phyloP scores from a whole-genome alignment of 78 protist genomes.

The Emiliania huxleyi region DNA sequence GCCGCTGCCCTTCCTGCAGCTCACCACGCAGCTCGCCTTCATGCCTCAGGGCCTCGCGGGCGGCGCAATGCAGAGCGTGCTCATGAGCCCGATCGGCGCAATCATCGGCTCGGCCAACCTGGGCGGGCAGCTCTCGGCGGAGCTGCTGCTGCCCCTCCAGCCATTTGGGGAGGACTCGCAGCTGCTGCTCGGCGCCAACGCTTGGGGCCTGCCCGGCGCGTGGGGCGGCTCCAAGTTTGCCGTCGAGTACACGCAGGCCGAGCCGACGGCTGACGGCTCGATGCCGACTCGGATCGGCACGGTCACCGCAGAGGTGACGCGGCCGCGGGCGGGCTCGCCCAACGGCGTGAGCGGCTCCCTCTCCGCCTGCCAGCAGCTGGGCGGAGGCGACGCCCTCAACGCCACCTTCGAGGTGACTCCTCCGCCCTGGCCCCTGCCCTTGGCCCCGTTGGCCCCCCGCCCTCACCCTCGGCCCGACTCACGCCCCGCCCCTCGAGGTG shows the following conservation, averaged over 20 bases:
- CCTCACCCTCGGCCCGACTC: too few relatives aligned
- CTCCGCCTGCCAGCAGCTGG: background rate
- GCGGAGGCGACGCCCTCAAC: background rate
- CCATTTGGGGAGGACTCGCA: background rate
- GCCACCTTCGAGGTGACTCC: background rate
- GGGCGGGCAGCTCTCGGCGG: background rate
- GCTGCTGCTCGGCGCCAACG: background rate
- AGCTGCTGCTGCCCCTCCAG: background rate
- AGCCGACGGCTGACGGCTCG: background rate
- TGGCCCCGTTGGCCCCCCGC: too few relatives aligned
- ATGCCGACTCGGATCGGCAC: background rate
- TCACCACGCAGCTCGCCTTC: background rate
- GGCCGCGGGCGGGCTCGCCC: background rate
- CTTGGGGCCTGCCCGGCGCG: background rate
- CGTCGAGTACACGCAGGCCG: background rate
- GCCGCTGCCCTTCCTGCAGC: background rate
- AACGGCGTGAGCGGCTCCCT: background rate
- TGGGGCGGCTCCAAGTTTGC: background rate
- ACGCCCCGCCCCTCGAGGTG: background rate
- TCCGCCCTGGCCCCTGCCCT: too few relatives aligned
- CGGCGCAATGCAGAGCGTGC: background rate
- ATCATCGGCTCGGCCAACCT: background rate
- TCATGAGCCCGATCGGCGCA: background rate
- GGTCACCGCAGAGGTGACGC: background rate
- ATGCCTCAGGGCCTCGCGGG: background rate